Evolutionary conservation across 768 basidiomycete species (phyloP), one percentile per base, ranked within the genome.

Genomic region (Candolleomyces aberdarensis): DNA sequence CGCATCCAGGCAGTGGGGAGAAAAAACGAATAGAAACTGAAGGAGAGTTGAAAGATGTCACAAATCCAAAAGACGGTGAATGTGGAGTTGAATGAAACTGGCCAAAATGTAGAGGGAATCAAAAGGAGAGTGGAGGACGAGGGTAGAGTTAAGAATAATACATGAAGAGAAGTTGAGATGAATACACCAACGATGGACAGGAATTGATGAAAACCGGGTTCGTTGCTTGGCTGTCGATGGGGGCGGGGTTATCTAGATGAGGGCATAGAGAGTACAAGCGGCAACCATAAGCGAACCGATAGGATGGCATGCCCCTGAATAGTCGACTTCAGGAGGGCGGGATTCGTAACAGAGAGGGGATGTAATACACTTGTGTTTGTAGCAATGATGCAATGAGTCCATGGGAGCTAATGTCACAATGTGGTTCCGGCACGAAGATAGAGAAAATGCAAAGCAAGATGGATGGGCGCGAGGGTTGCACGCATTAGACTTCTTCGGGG

Each of bases 401-500:
- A 53, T 60, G 40, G 59, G 46, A 22, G 20, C 51, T 55, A 55
- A 41, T 60, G 51, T 43, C 39, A 53, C 52, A 54, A 19, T 41
- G 51, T 54, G 59, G 31, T 44, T 60, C 59, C 59, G 41, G 53
- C 59, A 55, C 40, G 54, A 48, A 32, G 54, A 39, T 48, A 48
- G 46, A 53, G 53, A 44, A 44, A 22, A 59, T 46, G 58, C 57
- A 59, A 59, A 63, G 46, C 56, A 58, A 59, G 46, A 44, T n/a
- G 31, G 20, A 40, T 48, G 36, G 49, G 32, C 50, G 41, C 41
- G 49, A 56, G 29, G 32, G 57, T 15, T 39, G 47, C 26, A 44
- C 51, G 47, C 39, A 40, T 79, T 80, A 92, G 75, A 86, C 76
- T 77, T 92, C 90, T 62, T 84, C 78, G 44, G 88, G 80, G 63